Evolutionary conservation across 352 stramenopile species (phyloP).

Genomic region (Phytophthora rubi): DNA sequence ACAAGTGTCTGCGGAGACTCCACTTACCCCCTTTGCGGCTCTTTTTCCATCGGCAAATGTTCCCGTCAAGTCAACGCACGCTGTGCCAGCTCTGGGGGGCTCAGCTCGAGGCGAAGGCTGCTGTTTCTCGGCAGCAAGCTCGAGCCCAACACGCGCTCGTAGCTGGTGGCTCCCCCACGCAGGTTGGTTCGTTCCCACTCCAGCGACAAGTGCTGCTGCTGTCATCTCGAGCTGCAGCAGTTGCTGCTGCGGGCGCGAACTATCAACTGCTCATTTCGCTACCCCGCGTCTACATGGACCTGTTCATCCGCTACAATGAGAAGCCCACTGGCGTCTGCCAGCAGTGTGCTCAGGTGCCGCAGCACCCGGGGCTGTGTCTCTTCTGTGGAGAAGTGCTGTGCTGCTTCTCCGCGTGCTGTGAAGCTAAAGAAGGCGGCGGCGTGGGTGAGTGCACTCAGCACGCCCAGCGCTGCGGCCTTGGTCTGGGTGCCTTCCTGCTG

Average conservation of each 20-base stretch:
- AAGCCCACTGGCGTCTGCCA: conserved; percentile 61
- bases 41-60: conserved; percentile 72
- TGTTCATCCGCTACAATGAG: conserved; percentile 84
- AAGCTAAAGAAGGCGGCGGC: conserved; percentile 50
- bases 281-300: conserved; percentile 80
- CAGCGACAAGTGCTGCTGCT: conserved; percentile 39
- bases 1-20: conserved; percentile 57
- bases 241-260: conserved; percentile 17
- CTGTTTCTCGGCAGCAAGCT: conserved; percentile 54
- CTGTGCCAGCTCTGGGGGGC: conserved; percentile 79
- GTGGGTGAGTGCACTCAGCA: conserved; percentile 83
- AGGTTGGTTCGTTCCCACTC: conserved; percentile 32
- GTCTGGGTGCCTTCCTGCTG: conserved; percentile 69
- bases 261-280: conserved; percentile 50
- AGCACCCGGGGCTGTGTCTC: conserved; percentile 79
- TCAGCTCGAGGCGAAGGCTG: conserved; percentile 75
- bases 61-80: conserved; percentile 58
- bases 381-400: conserved; percentile 79
- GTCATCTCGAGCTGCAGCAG: conserved; percentile 26
- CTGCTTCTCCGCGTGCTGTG: conserved; percentile 80
- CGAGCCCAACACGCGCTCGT: conserved; percentile 24
- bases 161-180: conserved; percentile 4
- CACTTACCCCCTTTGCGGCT: conserved; percentile 72
- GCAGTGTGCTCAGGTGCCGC: conserved; percentile 63
- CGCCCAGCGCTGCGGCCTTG: conserved; percentile 66